Percentiles rank a stretch among this genome's conserved stretches.
Evolutionary conservation across 805 yeast genomes (phyloP).

Genomic region (Ogataea trehalophila): DNA sequence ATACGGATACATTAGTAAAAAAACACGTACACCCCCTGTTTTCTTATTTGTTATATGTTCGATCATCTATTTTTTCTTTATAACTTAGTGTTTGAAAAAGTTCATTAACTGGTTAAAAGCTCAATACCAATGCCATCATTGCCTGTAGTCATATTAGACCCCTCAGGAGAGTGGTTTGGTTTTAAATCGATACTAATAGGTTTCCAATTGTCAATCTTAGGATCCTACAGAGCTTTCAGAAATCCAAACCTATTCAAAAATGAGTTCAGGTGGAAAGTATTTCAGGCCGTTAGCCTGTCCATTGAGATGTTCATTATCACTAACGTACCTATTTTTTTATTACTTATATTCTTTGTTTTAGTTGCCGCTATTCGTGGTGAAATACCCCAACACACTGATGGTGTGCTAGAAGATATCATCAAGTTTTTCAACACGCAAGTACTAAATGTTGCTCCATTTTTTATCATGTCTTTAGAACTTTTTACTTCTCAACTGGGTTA

Average conservation of each 20-base stretch:
- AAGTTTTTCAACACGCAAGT: slow-evolving; percentile 35
- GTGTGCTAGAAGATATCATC: too few species aligned
- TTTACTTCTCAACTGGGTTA: slow-evolving; percentile 36
- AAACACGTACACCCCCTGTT: too few species aligned
- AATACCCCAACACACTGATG: too few species aligned
- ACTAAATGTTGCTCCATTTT: slow-evolving; percentile 37
- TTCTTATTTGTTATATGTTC: too few species aligned
- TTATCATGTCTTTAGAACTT: slow-evolving; percentile 33
- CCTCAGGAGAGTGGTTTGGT: slow-evolving; percentile 52
- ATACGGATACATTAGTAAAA: too few species aligned
- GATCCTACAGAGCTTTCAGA: slow-evolving; percentile 41
- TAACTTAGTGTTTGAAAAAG: too few species aligned
- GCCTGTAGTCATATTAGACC: slow-evolving; percentile 52
- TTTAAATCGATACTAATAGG: slow-evolving; percentile 46
- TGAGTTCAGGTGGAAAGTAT: slow-evolving; percentile 34
- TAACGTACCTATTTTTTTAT: too few species aligned
- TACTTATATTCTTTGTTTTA: too few species aligned
- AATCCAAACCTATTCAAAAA: slow-evolving; percentile 37
- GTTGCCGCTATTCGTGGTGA: too few species aligned
- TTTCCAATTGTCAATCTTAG: slow-evolving; percentile 46
- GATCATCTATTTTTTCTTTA: too few species aligned
- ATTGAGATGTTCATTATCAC: slow-evolving; percentile 34
- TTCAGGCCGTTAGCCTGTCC: slow-evolving; percentile 34
- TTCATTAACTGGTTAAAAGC: too few species aligned
- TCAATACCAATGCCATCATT: slow-evolving; percentile 30